Conservation (phyloP, 345 rosid genomes). For the Draba incana region DNA sequence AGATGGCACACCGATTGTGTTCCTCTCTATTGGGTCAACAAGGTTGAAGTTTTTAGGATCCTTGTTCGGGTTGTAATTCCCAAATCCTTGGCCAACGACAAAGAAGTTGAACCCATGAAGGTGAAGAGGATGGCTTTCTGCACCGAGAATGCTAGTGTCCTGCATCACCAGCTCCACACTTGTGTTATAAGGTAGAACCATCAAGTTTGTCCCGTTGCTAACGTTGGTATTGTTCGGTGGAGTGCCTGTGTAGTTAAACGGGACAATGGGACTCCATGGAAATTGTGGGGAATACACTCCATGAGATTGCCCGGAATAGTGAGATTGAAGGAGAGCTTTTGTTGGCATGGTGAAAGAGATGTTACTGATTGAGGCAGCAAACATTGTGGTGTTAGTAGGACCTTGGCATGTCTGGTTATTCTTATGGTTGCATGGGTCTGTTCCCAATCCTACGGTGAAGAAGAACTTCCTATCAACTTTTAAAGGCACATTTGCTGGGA, state of each 20-base stretch:
- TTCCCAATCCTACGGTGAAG: constrained; percentile 62
- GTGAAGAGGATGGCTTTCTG: constrained; percentile 81
- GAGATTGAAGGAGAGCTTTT: constrained; percentile 67
- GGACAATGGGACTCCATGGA: constrained; percentile 48
- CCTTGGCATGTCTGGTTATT: constrained; percentile 69
- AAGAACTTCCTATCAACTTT: constrained; percentile 55
- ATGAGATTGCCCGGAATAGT: constrained; percentile 51
- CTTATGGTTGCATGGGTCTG: constrained; percentile 52
- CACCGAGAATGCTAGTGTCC: constrained; percentile 71
- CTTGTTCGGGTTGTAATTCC: constrained; percentile 53
- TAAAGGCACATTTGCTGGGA: constrained; percentile 64
- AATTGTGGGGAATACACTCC: constrained; percentile 56
- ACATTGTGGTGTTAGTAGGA: constrained; percentile 67
- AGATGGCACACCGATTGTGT: constrained; percentile 66
- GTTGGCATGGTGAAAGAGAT: constrained; percentile 62
- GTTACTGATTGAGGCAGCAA: constrained; percentile 67
- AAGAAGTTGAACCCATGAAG: constrained; percentile 77
- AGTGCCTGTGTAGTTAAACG: constrained; percentile 62
- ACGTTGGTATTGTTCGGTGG: constrained; percentile 66
- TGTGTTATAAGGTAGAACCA: constrained; percentile 61
- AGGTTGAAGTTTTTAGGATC: constrained; percentile 67
- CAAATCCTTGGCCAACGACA: constrained; percentile 71
- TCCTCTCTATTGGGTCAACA: constrained; percentile 61
- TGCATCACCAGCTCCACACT: constrained; percentile 68
- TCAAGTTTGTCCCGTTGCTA: constrained; percentile 59